Percentiles rank a stretch among this genome's conserved stretches.
Evolutionary conservation across 1,284 basidiomycete genomes (phyloP).

Genomic region (Anthracocystis walkeri): DNA sequence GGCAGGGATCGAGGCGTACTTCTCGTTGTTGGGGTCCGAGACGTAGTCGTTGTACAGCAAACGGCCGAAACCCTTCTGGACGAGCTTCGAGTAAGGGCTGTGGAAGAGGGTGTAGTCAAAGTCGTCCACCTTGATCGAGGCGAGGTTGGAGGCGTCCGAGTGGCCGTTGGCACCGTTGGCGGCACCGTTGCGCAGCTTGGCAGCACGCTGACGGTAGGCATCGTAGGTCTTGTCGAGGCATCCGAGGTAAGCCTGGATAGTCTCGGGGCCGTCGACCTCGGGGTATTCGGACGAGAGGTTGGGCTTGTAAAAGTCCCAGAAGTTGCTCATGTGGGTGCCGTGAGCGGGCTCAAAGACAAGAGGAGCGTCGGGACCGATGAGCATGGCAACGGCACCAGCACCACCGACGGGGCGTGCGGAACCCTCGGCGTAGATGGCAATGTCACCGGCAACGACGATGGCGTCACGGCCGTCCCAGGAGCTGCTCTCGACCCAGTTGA

Average conservation of each 20-base stretch:
- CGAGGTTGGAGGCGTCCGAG: conserved; percentile 48
- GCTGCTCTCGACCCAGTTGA: conserved; percentile 90
- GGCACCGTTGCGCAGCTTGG: conserved; percentile 70
- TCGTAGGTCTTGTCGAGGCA: conserved; percentile 92
- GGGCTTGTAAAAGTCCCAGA: conserved; percentile 75
- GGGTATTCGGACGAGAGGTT: conserved; percentile 80
- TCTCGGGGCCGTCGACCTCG: conserved; percentile 95
- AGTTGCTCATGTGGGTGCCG: conserved; percentile 97
- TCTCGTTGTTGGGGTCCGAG: conserved; percentile 78
- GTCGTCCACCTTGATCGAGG: conserved; percentile 77
- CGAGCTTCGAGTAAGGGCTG: conserved; percentile 93
- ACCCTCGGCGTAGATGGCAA: conserved; percentile 98
- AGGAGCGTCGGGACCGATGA: conserved; percentile 96
- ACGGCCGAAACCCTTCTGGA: conserved; percentile 96
- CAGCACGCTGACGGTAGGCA: conserved; percentile 85
- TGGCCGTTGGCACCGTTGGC: conserved; percentile 49
- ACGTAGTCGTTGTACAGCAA: conserved; percentile 93
- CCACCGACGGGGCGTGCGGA: conserved; percentile 94
- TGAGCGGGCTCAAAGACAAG: conserved; percentile 94
- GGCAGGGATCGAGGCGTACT: conserved; percentile 78
- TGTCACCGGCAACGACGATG: conserved; percentile 96
- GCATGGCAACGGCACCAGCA: conserved; percentile 92
- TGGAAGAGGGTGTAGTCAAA: conserved; percentile 90
- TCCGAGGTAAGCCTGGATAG: conserved; percentile 92
- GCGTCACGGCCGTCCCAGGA: conserved; percentile 99